phyloP scores from a whole-genome alignment of 306 rosid genomes.

The Lagenaria siceraria region DNA sequence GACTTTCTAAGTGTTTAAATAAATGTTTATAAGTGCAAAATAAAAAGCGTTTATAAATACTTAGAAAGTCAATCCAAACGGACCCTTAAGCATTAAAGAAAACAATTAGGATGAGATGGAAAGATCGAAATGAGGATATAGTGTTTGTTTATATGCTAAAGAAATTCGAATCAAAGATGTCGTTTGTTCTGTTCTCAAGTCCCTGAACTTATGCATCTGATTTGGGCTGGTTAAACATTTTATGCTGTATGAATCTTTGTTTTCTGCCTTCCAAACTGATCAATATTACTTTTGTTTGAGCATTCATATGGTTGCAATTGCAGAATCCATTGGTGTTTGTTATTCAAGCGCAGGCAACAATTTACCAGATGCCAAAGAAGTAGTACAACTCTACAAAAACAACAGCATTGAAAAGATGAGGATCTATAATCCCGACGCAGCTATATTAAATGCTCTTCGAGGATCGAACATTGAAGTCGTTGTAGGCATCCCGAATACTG shows the following conservation, averaged over 20 bases:
- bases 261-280: neutral
- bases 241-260: neutral
- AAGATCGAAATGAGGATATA: no score
- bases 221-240: neutral
- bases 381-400: slow-evolving; percentile 17
- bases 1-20: no score
- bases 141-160: no score
- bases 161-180: no score
- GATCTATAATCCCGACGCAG: slow-evolving; percentile 23
- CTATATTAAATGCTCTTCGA: slow-evolving; percentile 28
- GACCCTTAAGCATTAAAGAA: no score
- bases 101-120: no score
- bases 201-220: neutral
- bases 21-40: no score
- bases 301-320: slow-evolving; percentile 14
- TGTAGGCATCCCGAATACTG: slow-evolving; percentile 16
- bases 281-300: neutral
- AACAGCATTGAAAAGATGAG: slow-evolving; percentile 24
- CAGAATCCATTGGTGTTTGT: slow-evolving; percentile 26
- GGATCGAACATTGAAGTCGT: slow-evolving; percentile 40
- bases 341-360: slow-evolving; percentile 14
- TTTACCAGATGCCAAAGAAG: slow-evolving; percentile 29
- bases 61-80: no score
- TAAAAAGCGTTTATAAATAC: no score
- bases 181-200: no score